A percentile compares a stretch with the other conserved stretches of the same genome.
Evolutionary conservation across 441 rosid genomes (phyloP).

Genomic region (Croton laevigatus): DNA sequence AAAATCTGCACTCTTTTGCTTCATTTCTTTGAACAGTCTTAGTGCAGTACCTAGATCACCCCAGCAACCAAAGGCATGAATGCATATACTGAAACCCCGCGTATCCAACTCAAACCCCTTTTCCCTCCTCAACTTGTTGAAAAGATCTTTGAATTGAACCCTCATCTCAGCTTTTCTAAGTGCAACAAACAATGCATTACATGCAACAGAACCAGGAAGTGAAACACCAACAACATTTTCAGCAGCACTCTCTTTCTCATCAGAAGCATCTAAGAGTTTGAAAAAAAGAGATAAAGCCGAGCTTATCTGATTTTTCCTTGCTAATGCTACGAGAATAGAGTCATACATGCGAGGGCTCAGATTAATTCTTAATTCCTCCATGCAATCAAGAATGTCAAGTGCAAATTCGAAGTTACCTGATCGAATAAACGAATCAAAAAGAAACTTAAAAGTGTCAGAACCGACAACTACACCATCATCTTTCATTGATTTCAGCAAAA

Average conservation of each 20-base stretch:
- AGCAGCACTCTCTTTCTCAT: constrained; percentile 15
- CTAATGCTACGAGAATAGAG: constrained; percentile 60
- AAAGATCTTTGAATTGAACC: constrained; percentile 48
- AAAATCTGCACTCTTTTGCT: constrained; percentile 36
- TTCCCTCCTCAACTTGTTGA: constrained; percentile 41
- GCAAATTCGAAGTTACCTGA: constrained; percentile 67
- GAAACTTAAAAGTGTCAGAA: constrained; percentile 50
- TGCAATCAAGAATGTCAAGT: constrained; percentile 59
- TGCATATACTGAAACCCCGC: constrained; percentile 72
- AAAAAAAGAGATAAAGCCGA: constrained; percentile 61
- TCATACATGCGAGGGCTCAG: constrained; percentile 50
- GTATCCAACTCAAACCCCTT: constrained; percentile 54
- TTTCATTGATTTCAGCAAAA: constrained; percentile 55
- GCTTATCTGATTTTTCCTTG: constrained; percentile 53
- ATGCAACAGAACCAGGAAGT: constrained; percentile 52
- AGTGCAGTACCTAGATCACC: constrained; percentile 63
- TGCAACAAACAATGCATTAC: constrained; percentile 65
- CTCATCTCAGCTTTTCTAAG: constrained; percentile 60
- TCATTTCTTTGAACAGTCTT: constrained; percentile 75
- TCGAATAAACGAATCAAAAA: constrained; percentile 54
- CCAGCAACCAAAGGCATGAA: constrained; percentile 83
- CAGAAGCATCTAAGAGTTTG: constrained; percentile 53
- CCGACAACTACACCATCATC: constrained; percentile 53
- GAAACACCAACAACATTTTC: constrained; percentile 18
- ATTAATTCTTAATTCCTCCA: constrained; percentile 58